Percentiles rank a stretch among this genome's conserved stretches.
Conservation (phyloP, 2,329 filamentous ascomycete species). For the Beauveria sp. region DNA sequence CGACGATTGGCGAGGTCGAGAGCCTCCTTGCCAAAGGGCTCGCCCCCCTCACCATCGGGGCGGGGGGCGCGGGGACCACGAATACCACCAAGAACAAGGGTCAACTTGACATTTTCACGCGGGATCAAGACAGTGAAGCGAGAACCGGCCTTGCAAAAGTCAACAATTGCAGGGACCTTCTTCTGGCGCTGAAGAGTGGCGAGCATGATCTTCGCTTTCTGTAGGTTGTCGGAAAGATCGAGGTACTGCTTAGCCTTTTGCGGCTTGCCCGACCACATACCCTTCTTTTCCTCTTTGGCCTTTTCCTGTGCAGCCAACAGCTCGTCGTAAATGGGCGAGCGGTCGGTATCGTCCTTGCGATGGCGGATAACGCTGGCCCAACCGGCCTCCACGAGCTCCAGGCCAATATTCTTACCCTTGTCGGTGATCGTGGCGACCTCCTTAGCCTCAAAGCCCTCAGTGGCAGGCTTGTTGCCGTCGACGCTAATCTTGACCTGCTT, state of each 20-base stretch:
- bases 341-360: conserved; percentile 87
- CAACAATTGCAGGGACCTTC: conserved; percentile 86
- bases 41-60: conserved; percentile 65
- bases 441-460: conserved; percentile 85
- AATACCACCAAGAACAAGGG: conserved; percentile 88
- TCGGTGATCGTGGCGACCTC: conserved; percentile 85
- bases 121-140: conserved; percentile 89
- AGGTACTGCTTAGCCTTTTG: conserved; percentile 75
- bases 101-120: conserved; percentile 88
- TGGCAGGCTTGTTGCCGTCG: conserved; percentile 84
- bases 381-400: conserved; percentile 82
- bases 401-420: conserved; percentile 79
- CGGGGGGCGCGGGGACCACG: conserved; percentile 82
- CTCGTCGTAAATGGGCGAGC: conserved; percentile 90
- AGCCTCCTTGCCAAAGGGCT: conserved; percentile 93
- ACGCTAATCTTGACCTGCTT: conserved; percentile 88
- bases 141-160: conserved; percentile 96
- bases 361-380: conserved; percentile 93
- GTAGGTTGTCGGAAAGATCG: conserved; percentile 85
- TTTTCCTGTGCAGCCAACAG: conserved; percentile 71
- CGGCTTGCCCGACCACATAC: conserved; percentile 89
- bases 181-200: conserved; percentile 83
- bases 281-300: conserved; percentile 82
- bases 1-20: conserved; percentile 83
- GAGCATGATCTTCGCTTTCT: conserved; percentile 93